Conservation (phyloP, 1,284 basidiomycete species). For the Peniophora sp. region DNA sequence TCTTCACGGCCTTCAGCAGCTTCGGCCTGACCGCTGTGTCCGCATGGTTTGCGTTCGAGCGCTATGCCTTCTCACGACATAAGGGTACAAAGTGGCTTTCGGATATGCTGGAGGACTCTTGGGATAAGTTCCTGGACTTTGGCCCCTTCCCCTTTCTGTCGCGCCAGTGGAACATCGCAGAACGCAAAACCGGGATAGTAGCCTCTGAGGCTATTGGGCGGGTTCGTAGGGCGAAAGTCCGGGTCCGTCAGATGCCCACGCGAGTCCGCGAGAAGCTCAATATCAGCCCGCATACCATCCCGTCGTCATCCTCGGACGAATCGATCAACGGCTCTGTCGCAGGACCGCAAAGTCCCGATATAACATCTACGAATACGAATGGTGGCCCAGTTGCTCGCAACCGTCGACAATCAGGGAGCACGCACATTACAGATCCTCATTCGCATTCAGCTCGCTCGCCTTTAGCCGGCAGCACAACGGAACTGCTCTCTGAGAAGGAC, state of each 20-base stretch:
- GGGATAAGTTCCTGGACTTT: constrained; percentile 32
- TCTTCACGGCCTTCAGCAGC: constrained; percentile 66
- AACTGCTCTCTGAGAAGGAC: constrained; percentile 14
- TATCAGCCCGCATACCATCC: too few relatives aligned
- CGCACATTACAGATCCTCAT: neutral
- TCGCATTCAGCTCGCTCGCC: constrained; percentile 13
- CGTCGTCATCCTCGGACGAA: too few relatives aligned
- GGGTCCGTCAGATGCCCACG: too few relatives aligned
- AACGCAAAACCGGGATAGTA: too few relatives aligned
- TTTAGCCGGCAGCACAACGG: constrained; percentile 16
- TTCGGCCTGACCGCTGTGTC: constrained; percentile 71
- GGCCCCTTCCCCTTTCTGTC: constrained; percentile 23
- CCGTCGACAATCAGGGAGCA: neutral
- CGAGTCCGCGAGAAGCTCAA: too few relatives aligned
- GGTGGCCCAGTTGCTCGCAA: neutral
- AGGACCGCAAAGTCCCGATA: too few relatives aligned
- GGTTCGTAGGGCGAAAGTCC: too few relatives aligned
- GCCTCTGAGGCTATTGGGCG: too few relatives aligned
- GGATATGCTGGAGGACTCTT: constrained; percentile 51
- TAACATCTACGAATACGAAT: too few relatives aligned
- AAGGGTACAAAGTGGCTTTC: constrained; percentile 69
- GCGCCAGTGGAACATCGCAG: too few relatives aligned
- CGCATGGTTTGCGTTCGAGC: constrained; percentile 70
- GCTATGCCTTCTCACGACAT: constrained; percentile 62
- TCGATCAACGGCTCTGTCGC: too few relatives aligned